Percentiles rank a stretch among this genome's conserved stretches.
Conservation (phyloP, 1,284 basidiomycete species). For the Xerocomus minutiporus region DNA sequence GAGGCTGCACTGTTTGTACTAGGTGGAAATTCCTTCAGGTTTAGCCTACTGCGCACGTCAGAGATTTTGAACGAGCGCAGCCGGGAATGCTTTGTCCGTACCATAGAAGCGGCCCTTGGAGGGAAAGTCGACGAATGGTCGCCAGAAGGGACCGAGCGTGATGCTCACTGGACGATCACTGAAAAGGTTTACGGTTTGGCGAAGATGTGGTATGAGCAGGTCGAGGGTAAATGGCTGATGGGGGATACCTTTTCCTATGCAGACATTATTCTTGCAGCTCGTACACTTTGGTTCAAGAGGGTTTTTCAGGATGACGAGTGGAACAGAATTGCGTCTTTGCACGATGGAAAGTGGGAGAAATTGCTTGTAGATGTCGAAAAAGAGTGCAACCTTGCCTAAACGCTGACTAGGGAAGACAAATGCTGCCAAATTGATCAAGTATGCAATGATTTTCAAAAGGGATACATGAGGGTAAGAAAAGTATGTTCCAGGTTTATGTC, state of each 20-base stretch:
- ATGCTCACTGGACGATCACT: conserved; percentile 20
- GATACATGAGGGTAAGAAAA: conserved; percentile 2
- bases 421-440: no score
- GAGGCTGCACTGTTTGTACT: conserved; percentile 11
- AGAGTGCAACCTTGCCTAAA: conserved; percentile 21
- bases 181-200: conserved; percentile 10
- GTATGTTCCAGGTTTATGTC: conserved; percentile 45
- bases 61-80: conserved; percentile 24
- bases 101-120: background rate
- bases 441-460: background rate
- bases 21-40: background rate
- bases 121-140: conserved; percentile 20
- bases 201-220: conserved; percentile 18
- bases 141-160: conserved; percentile 22
- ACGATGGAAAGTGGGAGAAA: conserved; percentile 24
- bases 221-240: conserved; percentile 24
- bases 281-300: conserved; percentile 17
- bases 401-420: no score
- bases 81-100: conserved; percentile 9
- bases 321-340: conserved; percentile 18
- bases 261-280: conserved; percentile 23
- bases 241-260: conserved; percentile 30
- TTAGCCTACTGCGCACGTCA: conserved; percentile 15
- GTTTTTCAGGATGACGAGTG: conserved; percentile 24
- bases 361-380: conserved; percentile 20